Evolutionary conservation across 805 yeast species (phyloP).

Genomic region (Tetrapisispora fleetii): DNA sequence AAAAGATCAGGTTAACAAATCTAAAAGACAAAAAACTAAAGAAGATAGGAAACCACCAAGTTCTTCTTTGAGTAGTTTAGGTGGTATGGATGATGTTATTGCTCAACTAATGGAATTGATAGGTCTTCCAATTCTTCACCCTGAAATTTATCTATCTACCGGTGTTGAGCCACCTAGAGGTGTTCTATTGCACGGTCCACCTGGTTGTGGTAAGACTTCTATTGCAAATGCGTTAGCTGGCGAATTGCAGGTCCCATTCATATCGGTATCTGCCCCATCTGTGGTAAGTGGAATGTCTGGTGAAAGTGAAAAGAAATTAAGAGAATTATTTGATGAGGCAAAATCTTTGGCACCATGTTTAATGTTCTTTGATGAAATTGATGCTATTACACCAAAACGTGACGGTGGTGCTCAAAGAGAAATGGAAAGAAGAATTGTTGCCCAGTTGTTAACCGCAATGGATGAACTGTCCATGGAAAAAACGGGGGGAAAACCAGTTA

Average conservation of each 20-base stretch:
- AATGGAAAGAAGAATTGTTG: slow-evolving; percentile 95
- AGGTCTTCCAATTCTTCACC: slow-evolving; percentile 86
- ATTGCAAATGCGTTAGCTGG: slow-evolving; percentile 95
- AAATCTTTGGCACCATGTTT: slow-evolving; percentile 82
- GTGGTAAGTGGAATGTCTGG: slow-evolving; percentile 99
- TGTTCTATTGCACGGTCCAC: slow-evolving; percentile 91
- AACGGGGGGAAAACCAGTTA: slow-evolving; percentile 86
- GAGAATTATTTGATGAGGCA: slow-evolving; percentile 93
- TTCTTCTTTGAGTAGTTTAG: slow-evolving; percentile 60
- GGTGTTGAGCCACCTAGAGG: slow-evolving; percentile 97
- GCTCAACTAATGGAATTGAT: slow-evolving; percentile 81
- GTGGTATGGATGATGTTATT: slow-evolving; percentile 83
- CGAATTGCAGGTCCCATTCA: slow-evolving; percentile 85
- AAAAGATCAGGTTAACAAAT: slow-evolving; percentile 32
- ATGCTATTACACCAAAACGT: slow-evolving; percentile 95
- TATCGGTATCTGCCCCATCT: slow-evolving; percentile 86
- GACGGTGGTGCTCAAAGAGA: slow-evolving; percentile 93
- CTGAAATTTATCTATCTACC: slow-evolving; percentile 76
- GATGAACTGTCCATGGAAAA: slow-evolving; percentile 84
- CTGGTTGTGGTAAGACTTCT: slow-evolving; percentile 97
- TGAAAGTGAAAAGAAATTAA: slow-evolving; percentile 85
- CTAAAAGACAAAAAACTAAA: slow-evolving; percentile 37
- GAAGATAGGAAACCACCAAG: slow-evolving; percentile 61
- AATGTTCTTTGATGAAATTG: slow-evolving; percentile 91
- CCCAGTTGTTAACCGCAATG: slow-evolving; percentile 88